These are phyloP conservation scores for Pseudogymnoascus sp. DNA, from an alignment of 2,329 filamentous ascomycete genomes.

Conservation along the genomic window DNA sequence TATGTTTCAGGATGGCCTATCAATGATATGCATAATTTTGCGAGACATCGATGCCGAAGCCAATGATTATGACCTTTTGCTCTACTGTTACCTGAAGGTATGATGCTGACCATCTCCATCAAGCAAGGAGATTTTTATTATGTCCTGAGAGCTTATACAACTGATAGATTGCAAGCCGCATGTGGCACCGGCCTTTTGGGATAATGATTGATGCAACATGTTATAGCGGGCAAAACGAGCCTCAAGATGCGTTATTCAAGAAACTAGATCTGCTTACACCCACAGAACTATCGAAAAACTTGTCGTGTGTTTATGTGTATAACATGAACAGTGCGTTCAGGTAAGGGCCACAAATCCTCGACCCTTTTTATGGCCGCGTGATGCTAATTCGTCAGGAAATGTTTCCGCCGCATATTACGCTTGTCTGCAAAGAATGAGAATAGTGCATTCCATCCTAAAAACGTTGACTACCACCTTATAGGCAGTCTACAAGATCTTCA, in stretches of 20 bases:
- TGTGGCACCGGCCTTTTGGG: conserved; percentile 64
- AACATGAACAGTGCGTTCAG: conserved; percentile 67
- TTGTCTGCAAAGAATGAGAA: conserved; percentile 52
- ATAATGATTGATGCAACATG: conserved; percentile 63
- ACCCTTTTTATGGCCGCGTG: background rate
- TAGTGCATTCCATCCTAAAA: conserved; percentile 55
- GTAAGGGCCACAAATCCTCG: conserved; percentile 37
- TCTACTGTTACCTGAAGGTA: conserved; percentile 63
- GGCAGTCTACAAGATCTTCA: conserved; percentile 60
- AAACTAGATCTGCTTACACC: conserved; percentile 57
- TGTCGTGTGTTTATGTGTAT: conserved; percentile 59
- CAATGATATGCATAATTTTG: conserved; percentile 62
- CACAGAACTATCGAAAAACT: conserved; percentile 50
- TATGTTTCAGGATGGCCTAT: conserved; percentile 50
- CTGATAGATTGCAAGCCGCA: conserved; percentile 54
- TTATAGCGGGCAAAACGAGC: conserved; percentile 60
- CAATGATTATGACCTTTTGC: conserved; percentile 57
- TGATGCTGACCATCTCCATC: conserved; percentile 14
- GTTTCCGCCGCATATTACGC: conserved; percentile 56
- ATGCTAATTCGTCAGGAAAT: conserved; percentile 40
- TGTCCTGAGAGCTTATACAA: conserved; percentile 10
- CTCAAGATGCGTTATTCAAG: conserved; percentile 57
- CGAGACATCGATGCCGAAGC: conserved; percentile 59
- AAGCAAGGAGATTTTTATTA: background rate
- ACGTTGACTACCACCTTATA: conserved; percentile 59